Evolutionary conservation across 2,329 filamentous ascomycete species (phyloP), one percentile per base, ranked within the genome.

Genomic region (Elsinoe fawcettii): DNA sequence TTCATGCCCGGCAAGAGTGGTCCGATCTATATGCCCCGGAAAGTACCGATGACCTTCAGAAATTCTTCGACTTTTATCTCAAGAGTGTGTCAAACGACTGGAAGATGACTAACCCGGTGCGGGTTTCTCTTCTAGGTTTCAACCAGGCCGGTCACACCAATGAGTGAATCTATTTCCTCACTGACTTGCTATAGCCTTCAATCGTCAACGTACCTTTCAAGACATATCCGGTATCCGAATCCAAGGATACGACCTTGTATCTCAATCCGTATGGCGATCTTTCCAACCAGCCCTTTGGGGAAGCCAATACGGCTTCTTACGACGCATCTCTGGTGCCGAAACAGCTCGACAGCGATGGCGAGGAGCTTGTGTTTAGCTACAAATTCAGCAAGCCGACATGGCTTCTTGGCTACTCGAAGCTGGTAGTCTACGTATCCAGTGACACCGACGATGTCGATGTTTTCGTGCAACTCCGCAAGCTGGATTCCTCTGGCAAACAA

Each of bases 11-110:
- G 14, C 73, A 75, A 59, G 74, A 77, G 55, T 77, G 74, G 74
- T 71, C 70, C 55, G 74, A 76, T 51, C 59, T 75, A 2, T 76
- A 68, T 49, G 63, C 64, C 8, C 62, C 62, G 0, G 62, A 70
- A 23, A 63, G 66, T 1, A 64, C 61, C 2, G 64, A 70, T 0
- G 73, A 76, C 53, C 65, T 77, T 0, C 57, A 63, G 2, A 51
- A 56, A 1, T 78, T 75, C 62, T 77, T 77, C 46, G 75, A 77
- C 56, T 63, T 62, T 1, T 79, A 73, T 55, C 65, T 77, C 9
- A 73, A 72, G 34, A 71, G 67, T 0, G 63, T 65, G 0, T 60
- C 74, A 1, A 79, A 78, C 55, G 71, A 61, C 8, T 78, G 74
- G 75, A 73, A 76, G 58, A 66, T 68, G 23, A 78, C 74, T 0